Conservation (phyloP, 371 early-diverging fungal genomes). For the Enterocytospora artemiae region DNA sequence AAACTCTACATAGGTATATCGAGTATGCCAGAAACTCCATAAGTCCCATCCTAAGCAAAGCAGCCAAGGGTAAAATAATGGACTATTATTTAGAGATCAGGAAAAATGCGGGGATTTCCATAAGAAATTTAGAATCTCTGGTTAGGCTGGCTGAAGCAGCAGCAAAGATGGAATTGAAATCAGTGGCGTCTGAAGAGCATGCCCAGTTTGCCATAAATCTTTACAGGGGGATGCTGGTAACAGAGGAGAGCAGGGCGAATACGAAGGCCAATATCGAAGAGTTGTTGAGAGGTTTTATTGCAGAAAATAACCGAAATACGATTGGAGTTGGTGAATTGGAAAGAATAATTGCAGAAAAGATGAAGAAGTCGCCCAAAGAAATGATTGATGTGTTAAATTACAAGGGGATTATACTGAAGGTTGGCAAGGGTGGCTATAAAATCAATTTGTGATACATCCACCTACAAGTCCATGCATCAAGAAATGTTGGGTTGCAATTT, state of each 20-base stretch:
- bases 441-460: constrained; percentile 26
- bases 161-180: constrained; percentile 50
- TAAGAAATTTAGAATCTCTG: constrained; percentile 47
- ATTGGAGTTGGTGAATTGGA: constrained; percentile 19
- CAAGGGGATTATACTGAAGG: constrained; percentile 45
- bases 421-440: constrained; percentile 28
- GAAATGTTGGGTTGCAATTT: too few relatives aligned
- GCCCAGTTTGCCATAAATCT: constrained; percentile 47
- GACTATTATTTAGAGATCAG: constrained; percentile 34
- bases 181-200: constrained; percentile 41
- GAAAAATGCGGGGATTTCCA: constrained; percentile 23
- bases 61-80: constrained; percentile 41
- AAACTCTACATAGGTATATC: constrained; percentile 60
- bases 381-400: constrained; percentile 44
- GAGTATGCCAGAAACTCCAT: constrained; percentile 47
- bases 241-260: constrained; percentile 10
- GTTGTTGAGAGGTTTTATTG: constrained; percentile 13
- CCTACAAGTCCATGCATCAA: too few relatives aligned
- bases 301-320: constrained; percentile 2
- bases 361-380: constrained; percentile 13
- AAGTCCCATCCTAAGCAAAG: constrained; percentile 46
- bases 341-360: constrained; percentile 8
- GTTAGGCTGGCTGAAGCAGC: constrained; percentile 48
- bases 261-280: constrained; percentile 21
- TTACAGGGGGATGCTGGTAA: constrained; percentile 32